Evolutionary conservation across 768 basidiomycete genomes (phyloP), one percentile per base, ranked within the genome.

Genomic region (Auricularia cornea): DNA sequence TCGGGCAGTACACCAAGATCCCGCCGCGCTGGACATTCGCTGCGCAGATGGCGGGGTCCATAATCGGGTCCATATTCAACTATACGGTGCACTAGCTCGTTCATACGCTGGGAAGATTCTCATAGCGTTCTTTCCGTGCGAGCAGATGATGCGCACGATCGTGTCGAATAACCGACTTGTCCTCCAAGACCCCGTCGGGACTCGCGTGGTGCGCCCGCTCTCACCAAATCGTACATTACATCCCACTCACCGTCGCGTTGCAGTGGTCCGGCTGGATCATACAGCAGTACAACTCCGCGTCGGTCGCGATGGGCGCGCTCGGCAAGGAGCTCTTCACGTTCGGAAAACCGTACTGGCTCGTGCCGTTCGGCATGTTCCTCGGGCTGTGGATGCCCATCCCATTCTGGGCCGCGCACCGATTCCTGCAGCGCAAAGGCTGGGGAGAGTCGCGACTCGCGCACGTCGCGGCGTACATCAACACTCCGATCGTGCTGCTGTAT

Each of bases 1-100:
- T 83, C n/a, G 84, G 81, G 14, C 82, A 83, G 66, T 83, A 83
- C 68, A 79, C 75, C 28, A 84, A 85, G n/a, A n/a, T n/a, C n/a
- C n/a, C n/a, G n/a, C n/a, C n/a, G n/a, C n/a, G n/a, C n/a, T n/a
- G n/a, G n/a, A n/a, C n/a, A n/a, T n/a, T n/a, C n/a, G n/a, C n/a
- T n/a, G n/a, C n/a, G n/a, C n/a, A n/a, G n/a, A n/a, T 84, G 75
- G 73, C 76, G 3, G 81, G 83, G 1, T 81, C 81, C 18, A 78
- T 83, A 62, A 67, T 83, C 33, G 81, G 82, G 3, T 78, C 81
- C 0, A 75, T 82, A 60, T 81, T 81, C 68, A 82, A 81, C 67
- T 82, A 78, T 66, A 79, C 81, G 80, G 80, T 80, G 60, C 63
- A n/a, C n/a, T n/a, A n/a, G n/a, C n/a, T n/a, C 64, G 30, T 32